Evolutionary conservation across 345 rosid genomes (phyloP), one percentile per base, ranked within the genome.

Genomic region (Arabidopsis thaliana): DNA sequence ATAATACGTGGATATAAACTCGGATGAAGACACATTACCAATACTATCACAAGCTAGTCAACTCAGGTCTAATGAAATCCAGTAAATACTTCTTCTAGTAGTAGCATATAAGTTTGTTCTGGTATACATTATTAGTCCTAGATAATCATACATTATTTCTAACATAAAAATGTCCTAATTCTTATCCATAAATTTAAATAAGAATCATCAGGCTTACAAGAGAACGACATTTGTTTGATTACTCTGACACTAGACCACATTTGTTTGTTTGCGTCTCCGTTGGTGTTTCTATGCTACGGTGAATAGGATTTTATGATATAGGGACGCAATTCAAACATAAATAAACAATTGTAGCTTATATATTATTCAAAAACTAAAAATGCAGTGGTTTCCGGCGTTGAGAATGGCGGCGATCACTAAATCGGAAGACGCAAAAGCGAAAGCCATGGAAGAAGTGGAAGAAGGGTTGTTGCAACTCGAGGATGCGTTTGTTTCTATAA

Each of bases 351-450:
- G 40, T 1, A 14, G 34, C 36, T n/a, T 14, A 14, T 13, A 13
- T 28, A 7, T 28, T 5, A 23, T 37, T 38, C 9, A 4, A 44
- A 7, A 25, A 55, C 37, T 38, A 23, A 25, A 7, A 42, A 12
- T 63, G 37, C 68, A 89, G 97, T 88, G 79, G 84, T 86, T 82
- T 58, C 88, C 89, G 0, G 11, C 75, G 0, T 4, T 90, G 64
- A 86, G 3, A 65, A 49, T 33, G 8, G 53, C 83, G 0, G 1
- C 41, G 0, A 1, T n/a, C 1, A 81, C 86, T 1, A 41, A 75
- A 14, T 80, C 71, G 4, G 89, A 71, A 51, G 90, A 79, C 16
- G 81, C 78, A 1, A 83, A 44, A 77, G 80, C 60, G 1, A 84
- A 83, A 8, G 65, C 72, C 4, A 28, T 81, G 10, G 65, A 69